Evolutionary conservation across 2,329 filamentous ascomycete genomes (phyloP), one percentile per base, ranked within the genome.

Genomic region (Beauveria caledonica): DNA sequence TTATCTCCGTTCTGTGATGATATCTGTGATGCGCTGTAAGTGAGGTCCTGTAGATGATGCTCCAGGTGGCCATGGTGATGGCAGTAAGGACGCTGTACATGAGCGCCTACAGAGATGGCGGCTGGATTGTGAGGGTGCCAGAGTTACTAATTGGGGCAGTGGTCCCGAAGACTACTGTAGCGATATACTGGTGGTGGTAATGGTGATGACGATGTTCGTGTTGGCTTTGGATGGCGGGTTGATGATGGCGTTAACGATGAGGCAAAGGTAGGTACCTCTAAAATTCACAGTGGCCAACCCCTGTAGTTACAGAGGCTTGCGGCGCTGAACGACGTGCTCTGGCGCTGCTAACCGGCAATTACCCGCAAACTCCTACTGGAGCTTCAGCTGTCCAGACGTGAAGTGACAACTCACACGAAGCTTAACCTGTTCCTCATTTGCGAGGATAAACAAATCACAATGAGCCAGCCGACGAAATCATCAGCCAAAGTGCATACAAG

Each of bases 401-500:
- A 49, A 49, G 6, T 15, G n/a, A 29, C 46, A 49, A 49, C 25
- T 49, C 25, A 48, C 13, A 21, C 21, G 15, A 48, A 21, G 9
- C 17, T 17, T 19, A 48, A 6, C 23, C 27, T 17, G 45, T 21
- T 23, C 21, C 21, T 25, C 21, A 25, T 8, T n/a, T 15, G 11
- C 45, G 13, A 17, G 15, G 10, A 46, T 23, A 33, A 46, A 13
- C 1, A 36, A 21, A 48, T 21, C n/a, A 55, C 23, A 44, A 72
- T 72, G 70, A 71, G 70, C 62, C 68, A 68, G 52, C 65, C 68
- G 25, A 65, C 66, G 61, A 67, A 68, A 58, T 65, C 68, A 29
- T 62, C 63, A 6, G 69, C 68, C 33, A 65, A 68, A 60, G 72
- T 70, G 21, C 74, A 76, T 58, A 66, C 66, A 17, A 66, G 72